Conservation (phyloP, 257 asterid species). For the Solanum ossicruentum region DNA sequence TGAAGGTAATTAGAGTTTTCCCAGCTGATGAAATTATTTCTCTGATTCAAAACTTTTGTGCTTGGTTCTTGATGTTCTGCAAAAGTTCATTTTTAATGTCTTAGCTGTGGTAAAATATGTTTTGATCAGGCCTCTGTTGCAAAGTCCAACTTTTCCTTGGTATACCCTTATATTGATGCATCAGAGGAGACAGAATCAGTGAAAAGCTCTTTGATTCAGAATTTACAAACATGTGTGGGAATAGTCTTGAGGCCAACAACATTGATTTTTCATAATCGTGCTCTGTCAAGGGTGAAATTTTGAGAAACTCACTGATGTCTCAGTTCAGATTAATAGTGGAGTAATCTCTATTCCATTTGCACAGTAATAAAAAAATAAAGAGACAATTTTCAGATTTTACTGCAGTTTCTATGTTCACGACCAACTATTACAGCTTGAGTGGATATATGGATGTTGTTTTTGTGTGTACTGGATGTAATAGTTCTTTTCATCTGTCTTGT, state of each 20-base stretch:
- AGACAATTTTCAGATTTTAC: neutral
- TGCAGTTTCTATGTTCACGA: neutral
- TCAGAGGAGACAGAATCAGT: constrained; percentile 47
- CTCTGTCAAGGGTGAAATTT: constrained; percentile 52
- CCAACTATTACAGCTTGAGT: neutral
- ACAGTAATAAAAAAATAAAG: neutral
- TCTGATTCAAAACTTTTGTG: neutral
- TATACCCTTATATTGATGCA: constrained; percentile 68
- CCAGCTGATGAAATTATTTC: neutral
- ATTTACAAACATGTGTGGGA: constrained; percentile 57
- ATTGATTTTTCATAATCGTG: constrained; percentile 63
- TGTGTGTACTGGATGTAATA: neutral
- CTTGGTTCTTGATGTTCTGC: neutral
- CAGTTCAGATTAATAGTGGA: constrained; percentile 51
- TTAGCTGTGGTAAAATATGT: constrained; percentile 6
- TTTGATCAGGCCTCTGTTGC: constrained; percentile 48
- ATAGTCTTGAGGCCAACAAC: constrained; percentile 27
- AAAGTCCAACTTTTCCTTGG: constrained; percentile 72
- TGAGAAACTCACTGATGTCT: constrained; percentile 42
- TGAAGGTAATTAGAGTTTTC: constrained; percentile 45
- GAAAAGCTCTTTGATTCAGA: constrained; percentile 66
- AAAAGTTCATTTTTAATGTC: neutral
- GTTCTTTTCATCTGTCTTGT: neutral
- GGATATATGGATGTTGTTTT: neutral
- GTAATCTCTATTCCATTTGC: neutral